These are phyloP conservation scores for Colletotrichum sp. DNA, from an alignment of 2,329 filamentous ascomycete species.

Conservation along the genomic window DNA sequence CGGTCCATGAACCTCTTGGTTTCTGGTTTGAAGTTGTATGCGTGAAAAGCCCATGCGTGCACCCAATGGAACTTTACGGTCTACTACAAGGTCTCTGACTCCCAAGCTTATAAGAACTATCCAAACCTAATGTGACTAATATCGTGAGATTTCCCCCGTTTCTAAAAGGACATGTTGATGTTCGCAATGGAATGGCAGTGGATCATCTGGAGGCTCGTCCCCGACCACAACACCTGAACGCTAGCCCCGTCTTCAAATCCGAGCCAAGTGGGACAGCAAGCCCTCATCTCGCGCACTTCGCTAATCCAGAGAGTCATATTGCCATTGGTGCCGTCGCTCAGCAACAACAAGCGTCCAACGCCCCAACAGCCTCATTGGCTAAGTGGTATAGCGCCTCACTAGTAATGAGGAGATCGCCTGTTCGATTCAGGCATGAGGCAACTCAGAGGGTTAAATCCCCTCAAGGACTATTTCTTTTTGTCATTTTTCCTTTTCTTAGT, in stretches of 20 bases:
- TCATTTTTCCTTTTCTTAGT: too few relatives aligned
- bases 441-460: neutral
- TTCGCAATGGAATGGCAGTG: neutral
- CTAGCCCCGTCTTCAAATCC: neutral
- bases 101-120: neutral
- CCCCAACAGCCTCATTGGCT: neutral
- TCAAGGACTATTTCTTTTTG: neutral
- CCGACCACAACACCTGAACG: neutral
- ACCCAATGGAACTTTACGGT: neutral
- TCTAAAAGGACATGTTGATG: neutral
- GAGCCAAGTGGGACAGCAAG: neutral
- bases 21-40: neutral
- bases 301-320: neutral
- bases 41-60: neutral
- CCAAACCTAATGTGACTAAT: neutral
- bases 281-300: neutral
- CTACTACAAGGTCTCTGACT: too few relatives aligned
- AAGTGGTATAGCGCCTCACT: neutral
- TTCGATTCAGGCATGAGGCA: neutral
- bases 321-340: rapidly evolving
- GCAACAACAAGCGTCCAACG: neutral
- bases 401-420: neutral
- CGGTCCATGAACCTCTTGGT: neutral
- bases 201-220: neutral
- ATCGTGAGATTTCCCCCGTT: neutral